phyloP scores from a whole-genome alignment of 495 filamentous ascomycete species.

The Talaromyces trachyspermus region DNA sequence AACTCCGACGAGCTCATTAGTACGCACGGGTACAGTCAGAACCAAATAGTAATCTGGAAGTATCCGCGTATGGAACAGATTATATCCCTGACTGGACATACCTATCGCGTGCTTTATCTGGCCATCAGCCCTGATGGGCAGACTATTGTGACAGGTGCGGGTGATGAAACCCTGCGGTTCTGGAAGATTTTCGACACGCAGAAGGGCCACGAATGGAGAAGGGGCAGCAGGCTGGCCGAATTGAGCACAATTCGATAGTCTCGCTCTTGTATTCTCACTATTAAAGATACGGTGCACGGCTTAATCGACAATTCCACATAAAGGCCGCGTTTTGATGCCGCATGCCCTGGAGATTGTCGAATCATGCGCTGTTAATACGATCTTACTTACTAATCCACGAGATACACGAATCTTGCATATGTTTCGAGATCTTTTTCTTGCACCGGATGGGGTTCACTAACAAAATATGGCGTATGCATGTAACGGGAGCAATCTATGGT shows the following conservation, averaged over 20 bases:
- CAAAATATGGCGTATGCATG: neutral
- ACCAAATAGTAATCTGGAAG: conserved; percentile 98
- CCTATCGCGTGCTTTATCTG: conserved; percentile 89
- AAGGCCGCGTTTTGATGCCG: neutral
- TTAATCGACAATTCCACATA: neutral
- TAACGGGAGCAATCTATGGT: neutral
- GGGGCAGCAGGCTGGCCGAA: conserved; percentile 52
- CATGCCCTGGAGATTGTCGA: too few species aligned
- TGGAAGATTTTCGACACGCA: conserved; percentile 88
- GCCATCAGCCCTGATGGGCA: conserved; percentile 95
- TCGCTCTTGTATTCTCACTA: too few species aligned
- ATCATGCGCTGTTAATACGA: too few species aligned
- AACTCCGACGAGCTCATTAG: conserved; percentile 95
- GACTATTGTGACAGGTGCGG: conserved; percentile 89
- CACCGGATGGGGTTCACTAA: neutral
- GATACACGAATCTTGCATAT: neutral
- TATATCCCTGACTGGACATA: conserved; percentile 89
- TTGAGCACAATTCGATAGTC: conserved; percentile 66
- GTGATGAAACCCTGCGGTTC: conserved; percentile 91
- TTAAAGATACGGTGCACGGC: too few species aligned
- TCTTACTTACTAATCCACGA: neutral
- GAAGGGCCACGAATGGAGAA: conserved; percentile 43
- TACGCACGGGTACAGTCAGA: conserved; percentile 96
- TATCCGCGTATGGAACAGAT: conserved; percentile 97
- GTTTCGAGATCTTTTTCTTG: neutral